Conservation (phyloP, 371 early-diverging fungal genomes). For the Caulochytrium protostelioides region DNA sequence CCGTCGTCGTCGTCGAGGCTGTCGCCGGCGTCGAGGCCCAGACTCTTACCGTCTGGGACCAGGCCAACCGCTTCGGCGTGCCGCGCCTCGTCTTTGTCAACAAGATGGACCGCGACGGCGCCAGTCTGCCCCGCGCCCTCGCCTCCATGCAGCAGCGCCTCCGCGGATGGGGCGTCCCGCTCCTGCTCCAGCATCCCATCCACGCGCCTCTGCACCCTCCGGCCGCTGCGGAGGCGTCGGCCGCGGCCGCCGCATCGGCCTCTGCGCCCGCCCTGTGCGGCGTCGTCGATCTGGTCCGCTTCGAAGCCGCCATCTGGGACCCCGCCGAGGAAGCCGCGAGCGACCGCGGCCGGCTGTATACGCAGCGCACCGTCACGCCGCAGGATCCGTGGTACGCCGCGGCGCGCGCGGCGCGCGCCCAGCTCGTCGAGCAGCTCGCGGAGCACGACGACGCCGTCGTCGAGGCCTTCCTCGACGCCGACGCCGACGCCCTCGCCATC, state of each 20-base stretch:
- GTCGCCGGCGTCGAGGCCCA: constrained; percentile 94
- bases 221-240: no score
- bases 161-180: constrained; percentile 30
- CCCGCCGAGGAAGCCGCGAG: constrained; percentile 8
- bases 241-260: no score
- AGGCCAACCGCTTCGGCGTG: constrained; percentile 50
- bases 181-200: constrained; percentile 61
- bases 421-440: constrained; percentile 59
- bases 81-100: constrained; percentile 78
- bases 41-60: constrained; percentile 81
- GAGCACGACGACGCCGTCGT: constrained; percentile 67
- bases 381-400: constrained; percentile 16
- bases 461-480: constrained; percentile 50
- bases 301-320: constrained; percentile 50
- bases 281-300: constrained; percentile 53
- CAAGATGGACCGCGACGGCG: constrained; percentile 79
- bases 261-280: constrained; percentile 19
- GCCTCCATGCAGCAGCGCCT: constrained; percentile 33
- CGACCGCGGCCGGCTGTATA: no score
- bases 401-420: constrained; percentile 28
- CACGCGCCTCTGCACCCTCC: no score
- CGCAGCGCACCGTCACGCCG: not conserved
- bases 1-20: constrained; percentile 73
- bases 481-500: constrained; percentile 42
- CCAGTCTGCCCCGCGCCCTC: constrained; percentile 40